Evolutionary conservation across 257 asterid species (phyloP), one percentile per base, ranked within the genome.

Genomic region (Dorcoceras hygrometricum): DNA sequence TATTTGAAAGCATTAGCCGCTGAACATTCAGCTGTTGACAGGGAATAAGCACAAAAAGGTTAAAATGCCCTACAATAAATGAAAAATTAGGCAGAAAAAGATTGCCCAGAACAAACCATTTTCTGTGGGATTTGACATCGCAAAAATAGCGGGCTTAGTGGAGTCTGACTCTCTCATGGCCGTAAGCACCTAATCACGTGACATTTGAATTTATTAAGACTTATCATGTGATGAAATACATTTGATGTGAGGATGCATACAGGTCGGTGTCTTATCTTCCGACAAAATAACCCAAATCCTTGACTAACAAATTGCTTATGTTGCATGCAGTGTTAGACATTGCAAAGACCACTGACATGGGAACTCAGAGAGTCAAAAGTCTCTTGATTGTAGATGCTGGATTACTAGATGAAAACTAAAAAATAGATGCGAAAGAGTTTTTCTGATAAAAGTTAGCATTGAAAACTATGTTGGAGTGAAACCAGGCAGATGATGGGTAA

Each of bases 111-210:
- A 72, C 85, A 75, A 80, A 94, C 99, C 99, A 78, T 94, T 94
- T 73, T 80, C 69, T 23, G 96, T 94, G 71, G 99, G 99, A 86
- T 94, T 94, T 51, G 99, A 94, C 99, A 94, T 94, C 18, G 99
- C 98, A 69, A 94, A 94, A 23, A 94, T 87, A 72, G 98, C 96
- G 67, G 99, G 99, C 78, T 87, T 94, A 23, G 54, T 59, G 71
- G 96, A 90, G 77, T 86, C 96, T 2, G 99, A 90, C 53, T 79
- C 90, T 65, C 76, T 78, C 97, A 94, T 94, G 79, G 97, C 99
- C 84, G 79, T 90, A 54, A 94, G 91, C 77, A 94, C 91, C 99
- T 94, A 88, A 66, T 65, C 67, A 54, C 68, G 60, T 27, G 59
- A 59, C 27, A 63, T 48, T 55, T 56, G 27, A 51, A 25, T 34